These are phyloP conservation scores for Ramicandelaber brevisporus DNA, from an alignment of 192 early-diverging fungal species.

Conservation along the genomic window DNA sequence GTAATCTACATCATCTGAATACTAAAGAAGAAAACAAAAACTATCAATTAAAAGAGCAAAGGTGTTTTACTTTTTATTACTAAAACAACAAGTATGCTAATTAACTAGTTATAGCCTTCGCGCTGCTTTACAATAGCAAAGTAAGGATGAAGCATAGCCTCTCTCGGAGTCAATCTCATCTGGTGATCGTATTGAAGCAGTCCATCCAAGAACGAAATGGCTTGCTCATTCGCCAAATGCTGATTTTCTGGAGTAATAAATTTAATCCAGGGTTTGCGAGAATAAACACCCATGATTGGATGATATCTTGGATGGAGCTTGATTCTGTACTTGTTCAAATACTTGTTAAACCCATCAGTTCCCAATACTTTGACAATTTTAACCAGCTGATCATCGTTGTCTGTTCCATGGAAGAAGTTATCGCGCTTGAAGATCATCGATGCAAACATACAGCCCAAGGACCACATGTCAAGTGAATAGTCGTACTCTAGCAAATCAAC, in stretches of 20 bases:
- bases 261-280: constrained; percentile 61
- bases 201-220: constrained; percentile 72
- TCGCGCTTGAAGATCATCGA: constrained; percentile 99
- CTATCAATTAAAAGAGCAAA: too few relatives aligned
- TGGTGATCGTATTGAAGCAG: constrained; percentile 84
- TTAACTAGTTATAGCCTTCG: too few relatives aligned
- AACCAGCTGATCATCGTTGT: constrained; percentile 97
- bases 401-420: constrained; percentile 96
- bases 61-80: too few relatives aligned
- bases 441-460: constrained; percentile 97
- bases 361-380: constrained; percentile 96
- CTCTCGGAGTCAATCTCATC: constrained; percentile 58
- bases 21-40: too few relatives aligned
- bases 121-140: too few relatives aligned
- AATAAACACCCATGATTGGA: constrained; percentile 71
- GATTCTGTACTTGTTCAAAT: constrained; percentile 90
- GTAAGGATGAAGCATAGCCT: constrained; percentile 81
- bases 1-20: too few relatives aligned
- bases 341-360: constrained; percentile 79
- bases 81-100: too few relatives aligned
- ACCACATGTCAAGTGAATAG: constrained; percentile 99
- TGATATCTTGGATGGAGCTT: constrained; percentile 74
- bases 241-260: constrained; percentile 72
- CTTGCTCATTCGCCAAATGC: constrained; percentile 54
- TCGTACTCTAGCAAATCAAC: constrained; percentile 98